Percentiles rank a stretch among this genome's conserved stretches.
Conservation (phyloP, 768 basidiomycete genomes). For the Lactarius pseudohatsudake region DNA sequence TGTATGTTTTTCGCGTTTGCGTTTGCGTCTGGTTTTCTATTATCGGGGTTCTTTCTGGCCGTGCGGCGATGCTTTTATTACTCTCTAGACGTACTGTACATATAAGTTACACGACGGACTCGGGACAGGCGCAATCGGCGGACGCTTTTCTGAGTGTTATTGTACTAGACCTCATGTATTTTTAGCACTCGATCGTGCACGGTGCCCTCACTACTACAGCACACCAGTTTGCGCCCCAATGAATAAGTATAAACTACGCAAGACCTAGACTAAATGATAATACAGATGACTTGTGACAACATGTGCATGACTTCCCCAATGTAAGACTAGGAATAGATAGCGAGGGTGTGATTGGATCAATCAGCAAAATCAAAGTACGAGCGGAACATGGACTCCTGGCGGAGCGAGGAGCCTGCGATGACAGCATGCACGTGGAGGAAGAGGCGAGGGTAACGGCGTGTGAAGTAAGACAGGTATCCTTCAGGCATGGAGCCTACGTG, state of each 20-base stretch:
- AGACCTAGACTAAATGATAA: constrained; percentile 28
- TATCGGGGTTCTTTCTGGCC: not conserved
- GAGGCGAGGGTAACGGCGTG: constrained; percentile 83
- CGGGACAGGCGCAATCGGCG: constrained; percentile 16
- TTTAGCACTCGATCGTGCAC: constrained; percentile 3
- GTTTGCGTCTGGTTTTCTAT: not conserved
- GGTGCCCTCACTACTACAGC: not conserved
- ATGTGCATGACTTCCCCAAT: not conserved
- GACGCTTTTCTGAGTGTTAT: constrained; percentile 8
- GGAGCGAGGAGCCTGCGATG: constrained; percentile 66
- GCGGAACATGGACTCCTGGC: constrained; percentile 87
- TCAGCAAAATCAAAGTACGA: constrained; percentile 79
- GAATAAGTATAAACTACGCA: constrained; percentile 21
- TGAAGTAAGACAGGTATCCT: constrained; percentile 92
- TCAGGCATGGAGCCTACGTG: constrained; percentile 89
- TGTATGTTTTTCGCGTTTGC: constrained; percentile 1
- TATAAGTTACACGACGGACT: not conserved
- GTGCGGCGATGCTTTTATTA: not conserved
- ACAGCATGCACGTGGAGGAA: constrained; percentile 93
- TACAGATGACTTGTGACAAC: constrained; percentile 30
- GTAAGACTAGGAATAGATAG: constrained; percentile 4
- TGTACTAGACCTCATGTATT: constrained; percentile 7
- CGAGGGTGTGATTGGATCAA: constrained; percentile 3
- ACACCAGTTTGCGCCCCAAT: not conserved
- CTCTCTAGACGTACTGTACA: not conserved